phyloP scores from a whole-genome alignment of 305 asterid genomes.

The Fraxinus paxiana region DNA sequence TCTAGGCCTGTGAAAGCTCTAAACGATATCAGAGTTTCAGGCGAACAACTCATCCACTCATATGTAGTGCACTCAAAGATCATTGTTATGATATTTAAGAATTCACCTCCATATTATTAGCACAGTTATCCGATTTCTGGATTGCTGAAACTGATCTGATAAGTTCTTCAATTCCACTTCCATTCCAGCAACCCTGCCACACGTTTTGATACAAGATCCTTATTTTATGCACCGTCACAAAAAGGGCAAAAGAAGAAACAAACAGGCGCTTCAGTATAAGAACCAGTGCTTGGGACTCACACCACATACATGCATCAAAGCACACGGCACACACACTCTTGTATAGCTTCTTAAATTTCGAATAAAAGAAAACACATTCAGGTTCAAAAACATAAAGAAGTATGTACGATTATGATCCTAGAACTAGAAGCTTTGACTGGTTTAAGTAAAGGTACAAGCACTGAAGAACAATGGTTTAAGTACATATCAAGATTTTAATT shows the following conservation, averaged over 20 bases:
- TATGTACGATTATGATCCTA: neutral
- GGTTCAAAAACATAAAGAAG: constrained; percentile 11
- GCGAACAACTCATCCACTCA: neutral
- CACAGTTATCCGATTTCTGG: neutral
- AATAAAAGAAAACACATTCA: neutral
- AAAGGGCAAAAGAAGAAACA: constrained; percentile 7
- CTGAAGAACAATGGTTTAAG: constrained; percentile 10
- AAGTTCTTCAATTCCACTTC: neutral
- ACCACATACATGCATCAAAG: neutral
- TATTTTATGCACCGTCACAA: neutral
- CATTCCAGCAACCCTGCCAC: constrained; percentile 12
- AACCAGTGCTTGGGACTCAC: neutral
- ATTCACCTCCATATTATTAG: neutral
- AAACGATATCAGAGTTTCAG: neutral
- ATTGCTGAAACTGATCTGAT: neutral
- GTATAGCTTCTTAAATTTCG: neutral
- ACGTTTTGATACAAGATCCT: neutral
- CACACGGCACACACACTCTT: neutral
- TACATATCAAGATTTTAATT: neutral
- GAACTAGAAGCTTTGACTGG: constrained; percentile 9
- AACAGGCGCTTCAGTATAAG: neutral
- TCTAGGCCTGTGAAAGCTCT: neutral
- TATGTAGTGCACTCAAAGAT: neutral
- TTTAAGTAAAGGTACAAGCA: neutral
- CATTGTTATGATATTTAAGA: neutral